Evolutionary conservation across 1,284 basidiomycete genomes (phyloP).

Genomic region (Cutaneotrichosporon daszewskae): DNA sequence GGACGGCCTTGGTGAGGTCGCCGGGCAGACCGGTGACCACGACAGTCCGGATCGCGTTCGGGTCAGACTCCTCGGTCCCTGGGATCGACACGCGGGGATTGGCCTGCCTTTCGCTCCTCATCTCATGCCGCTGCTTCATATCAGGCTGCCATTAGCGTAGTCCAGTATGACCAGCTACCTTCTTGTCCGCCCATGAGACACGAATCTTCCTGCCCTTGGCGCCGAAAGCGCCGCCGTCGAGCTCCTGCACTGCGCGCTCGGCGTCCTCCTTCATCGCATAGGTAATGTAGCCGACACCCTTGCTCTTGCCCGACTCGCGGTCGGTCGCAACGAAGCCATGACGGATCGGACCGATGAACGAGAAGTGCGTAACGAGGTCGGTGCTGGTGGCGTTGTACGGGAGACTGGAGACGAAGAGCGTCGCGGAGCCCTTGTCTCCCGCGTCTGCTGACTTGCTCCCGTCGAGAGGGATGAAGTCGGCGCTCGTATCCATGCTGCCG

Average conservation of each 20-base stretch:
- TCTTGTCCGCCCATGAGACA: conserved; percentile 72
- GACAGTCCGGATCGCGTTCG: conserved; percentile 71
- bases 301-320: conserved; percentile 68
- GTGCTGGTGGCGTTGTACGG: conserved; percentile 84
- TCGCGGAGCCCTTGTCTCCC: conserved; percentile 18
- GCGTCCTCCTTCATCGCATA: conserved; percentile 90
- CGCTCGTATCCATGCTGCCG: conserved; percentile 25
- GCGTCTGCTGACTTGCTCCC: conserved; percentile 3
- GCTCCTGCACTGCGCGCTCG: conserved; percentile 59
- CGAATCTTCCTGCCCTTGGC: conserved; percentile 62
- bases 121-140: conserved; percentile 6
- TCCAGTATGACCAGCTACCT: conserved; percentile 51
- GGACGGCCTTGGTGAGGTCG: conserved; percentile 62
- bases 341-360: conserved; percentile 87
- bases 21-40: conserved; percentile 68
- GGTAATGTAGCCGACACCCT: conserved; percentile 96
- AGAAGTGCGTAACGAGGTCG: conserved; percentile 87
- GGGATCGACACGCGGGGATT: conserved; percentile 13
- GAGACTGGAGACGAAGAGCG: conserved; percentile 52
- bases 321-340: conserved; percentile 85
- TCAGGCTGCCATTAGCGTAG: conserved; percentile 7
- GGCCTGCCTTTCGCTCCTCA: conserved; percentile 1
- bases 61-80: conserved; percentile 50
- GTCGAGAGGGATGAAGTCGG: conserved; percentile 34
- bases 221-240: conserved; percentile 54